Percentiles rank a stretch among this genome's conserved stretches.
phyloP scores from a whole-genome alignment of 2,329 filamentous ascomycete species.

The Calonectria honghensis region DNA sequence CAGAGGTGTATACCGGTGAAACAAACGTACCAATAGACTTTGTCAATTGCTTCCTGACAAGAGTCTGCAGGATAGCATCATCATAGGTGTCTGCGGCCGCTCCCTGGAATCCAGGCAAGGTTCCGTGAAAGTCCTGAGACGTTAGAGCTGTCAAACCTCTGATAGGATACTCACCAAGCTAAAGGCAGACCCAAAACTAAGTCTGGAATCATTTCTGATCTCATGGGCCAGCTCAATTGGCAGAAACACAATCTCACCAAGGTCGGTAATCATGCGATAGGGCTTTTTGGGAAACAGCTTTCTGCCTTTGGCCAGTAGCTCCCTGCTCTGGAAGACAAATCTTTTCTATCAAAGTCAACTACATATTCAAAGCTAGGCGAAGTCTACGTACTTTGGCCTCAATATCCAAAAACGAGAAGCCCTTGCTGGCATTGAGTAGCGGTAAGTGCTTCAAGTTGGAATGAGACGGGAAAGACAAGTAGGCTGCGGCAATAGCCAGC shows the following conservation, averaged over 20 bases:
- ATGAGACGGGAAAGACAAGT: slow-evolving; percentile 7
- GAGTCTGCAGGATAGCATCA: slow-evolving; percentile 2
- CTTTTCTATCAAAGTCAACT: slow-evolving; percentile 13
- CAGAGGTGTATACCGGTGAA: too few relatives aligned
- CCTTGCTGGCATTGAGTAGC: slow-evolving; percentile 3
- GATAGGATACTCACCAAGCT: neutral
- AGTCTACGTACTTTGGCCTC: slow-evolving; percentile 4
- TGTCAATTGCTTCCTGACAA: slow-evolving; percentile 13
- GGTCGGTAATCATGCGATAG: slow-evolving; percentile 13
- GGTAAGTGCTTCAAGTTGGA: slow-evolving; percentile 22
- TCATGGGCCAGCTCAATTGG: slow-evolving; percentile 6
- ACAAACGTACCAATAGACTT: slow-evolving; percentile 11
- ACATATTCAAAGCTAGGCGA: neutral
- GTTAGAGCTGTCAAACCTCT: neutral
- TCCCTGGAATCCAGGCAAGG: slow-evolving; percentile 5
- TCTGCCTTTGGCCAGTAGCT: slow-evolving; percentile 3
- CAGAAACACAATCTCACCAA: slow-evolving; percentile 14
- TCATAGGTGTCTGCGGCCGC: slow-evolving; percentile 17
- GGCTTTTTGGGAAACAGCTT: slow-evolving; percentile 11
- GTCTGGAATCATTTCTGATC: slow-evolving; percentile 12
- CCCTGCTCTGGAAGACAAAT: slow-evolving; percentile 16
- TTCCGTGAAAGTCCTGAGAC: slow-evolving; percentile 7
- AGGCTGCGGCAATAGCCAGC: neutral
- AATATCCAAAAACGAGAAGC: neutral
- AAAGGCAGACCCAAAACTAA: slow-evolving; percentile 9